phyloP scores from a whole-genome alignment of 1,139 yeast species.

The Protomyces pachydermus region DNA sequence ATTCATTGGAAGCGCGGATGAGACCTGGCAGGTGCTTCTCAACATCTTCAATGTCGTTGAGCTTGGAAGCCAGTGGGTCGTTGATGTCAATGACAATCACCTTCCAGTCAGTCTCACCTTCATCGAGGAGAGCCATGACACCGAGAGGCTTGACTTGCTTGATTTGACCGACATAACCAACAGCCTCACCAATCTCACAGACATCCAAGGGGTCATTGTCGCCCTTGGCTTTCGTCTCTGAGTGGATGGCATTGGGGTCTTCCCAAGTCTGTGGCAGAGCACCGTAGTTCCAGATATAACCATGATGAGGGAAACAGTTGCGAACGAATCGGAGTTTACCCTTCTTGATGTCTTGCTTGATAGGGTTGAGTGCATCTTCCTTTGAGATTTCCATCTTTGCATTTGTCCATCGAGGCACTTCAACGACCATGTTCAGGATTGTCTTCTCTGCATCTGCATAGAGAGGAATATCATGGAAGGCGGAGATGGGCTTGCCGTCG shows the following conservation, averaged over 20 bases:
- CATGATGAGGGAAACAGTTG: conserved; percentile 92
- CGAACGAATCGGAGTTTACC: conserved; percentile 73
- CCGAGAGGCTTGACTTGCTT: conserved; percentile 88
- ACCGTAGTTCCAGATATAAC: conserved; percentile 64
- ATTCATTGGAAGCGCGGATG: conserved; percentile 73
- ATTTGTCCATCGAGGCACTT: conserved; percentile 60
- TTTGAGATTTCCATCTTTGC: conserved; percentile 88
- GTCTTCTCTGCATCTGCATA: conserved; percentile 57
- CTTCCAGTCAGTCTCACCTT: conserved; percentile 98
- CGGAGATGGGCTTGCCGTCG: conserved; percentile 59
- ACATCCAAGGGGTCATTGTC: conserved; percentile 97
- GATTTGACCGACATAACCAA: conserved; percentile 66
- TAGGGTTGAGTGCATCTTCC: conserved; percentile 73
- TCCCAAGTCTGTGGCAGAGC: conserved; percentile 99
- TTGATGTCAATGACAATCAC: conserved; percentile 74
- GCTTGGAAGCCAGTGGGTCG: conserved; percentile 71
- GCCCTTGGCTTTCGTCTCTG: conserved; percentile 59
- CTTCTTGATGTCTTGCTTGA: conserved; percentile 86
- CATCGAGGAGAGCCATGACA: conserved; percentile 88
- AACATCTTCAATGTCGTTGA: conserved; percentile 78
- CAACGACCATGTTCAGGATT: conserved; percentile 82
- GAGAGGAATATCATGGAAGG: conserved; percentile 87
- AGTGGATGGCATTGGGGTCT: conserved; percentile 49
- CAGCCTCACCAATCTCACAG: conserved; percentile 77
- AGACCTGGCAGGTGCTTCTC: conserved; percentile 78